Evolutionary conservation across 2,329 filamentous ascomycete species (phyloP), one percentile per base, ranked within the genome.

Genomic region (Sclerotinia minor): DNA sequence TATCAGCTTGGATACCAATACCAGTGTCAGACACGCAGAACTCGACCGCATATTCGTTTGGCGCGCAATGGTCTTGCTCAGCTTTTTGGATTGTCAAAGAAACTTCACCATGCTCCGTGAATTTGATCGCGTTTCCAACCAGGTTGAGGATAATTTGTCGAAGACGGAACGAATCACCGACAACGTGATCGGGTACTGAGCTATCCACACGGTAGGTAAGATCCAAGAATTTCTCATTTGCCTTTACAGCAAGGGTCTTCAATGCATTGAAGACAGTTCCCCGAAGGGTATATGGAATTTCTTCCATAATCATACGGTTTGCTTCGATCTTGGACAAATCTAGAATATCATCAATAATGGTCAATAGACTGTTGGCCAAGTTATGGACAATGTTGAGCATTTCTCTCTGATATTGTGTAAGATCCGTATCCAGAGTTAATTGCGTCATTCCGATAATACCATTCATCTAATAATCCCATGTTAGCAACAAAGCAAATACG

Each of bases 361-460:
- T 98, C 75, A 99, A 82, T 74, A 99, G 82, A 80, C 94, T 97
- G 81, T 97, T 97, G 72, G 94, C 95, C 73, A 98, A 83, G 76
- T 96, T 96, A 80, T 97, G 94, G 74, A 99, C 94, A 75, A 97
- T 97, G 74, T 97, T 98, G 79, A 98, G 82, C 94, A 98, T 98
- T 81, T 99, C 95, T 73, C 95, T 89, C 76, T 97, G 95, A 76
- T 97, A 96, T 76, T 94, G 92, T 57, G 94, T 97, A 68, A 99
- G 83, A 77, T 98, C 90, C 50, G 94, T 97, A 77, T 99, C 95
- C 65, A 99, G 84, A 1, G 95, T 97, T 67, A 99, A 84, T 79
- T 97, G 94, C 3, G 94, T 97, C 94, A 98, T 67, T 76, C 74
- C 74, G n/a, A 76, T 74, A 2, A 76, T 76, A 15, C 74, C 73